These are phyloP conservation scores for Limonium bicolor DNA, from an alignment of 148 eudicot genomes.

Conservation along the genomic window DNA sequence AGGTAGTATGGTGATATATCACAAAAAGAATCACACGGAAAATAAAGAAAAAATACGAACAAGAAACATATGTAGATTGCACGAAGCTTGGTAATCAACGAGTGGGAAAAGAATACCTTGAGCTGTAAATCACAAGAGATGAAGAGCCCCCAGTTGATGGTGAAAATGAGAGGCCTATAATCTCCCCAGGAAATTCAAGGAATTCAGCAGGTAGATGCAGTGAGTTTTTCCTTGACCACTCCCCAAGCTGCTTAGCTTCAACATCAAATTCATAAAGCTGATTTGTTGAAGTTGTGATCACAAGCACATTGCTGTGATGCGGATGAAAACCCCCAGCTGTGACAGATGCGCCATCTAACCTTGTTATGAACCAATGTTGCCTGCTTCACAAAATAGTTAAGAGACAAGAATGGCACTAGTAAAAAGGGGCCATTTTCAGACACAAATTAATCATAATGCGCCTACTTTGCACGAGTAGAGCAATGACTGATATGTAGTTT, in stretches of 20 bases:
- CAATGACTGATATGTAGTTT: too few species aligned
- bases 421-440: not conserved
- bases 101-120: slow-evolving; percentile 33
- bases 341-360: slow-evolving; percentile 83
- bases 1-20: too few species aligned
- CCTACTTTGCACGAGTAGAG: too few species aligned
- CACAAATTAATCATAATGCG: not conserved
- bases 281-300: slow-evolving; percentile 79
- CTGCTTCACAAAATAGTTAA: slow-evolving; percentile 19
- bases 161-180: slow-evolving; percentile 82
- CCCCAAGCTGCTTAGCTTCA: slow-evolving; percentile 77
- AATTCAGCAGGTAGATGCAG: slow-evolving; percentile 52
- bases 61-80: not conserved
- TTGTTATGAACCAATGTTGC: slow-evolving; percentile 93
- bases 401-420: not conserved
- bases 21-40: not conserved
- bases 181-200: slow-evolving; percentile 90
- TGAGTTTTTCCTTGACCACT: slow-evolving; percentile 61
- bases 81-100: not conserved
- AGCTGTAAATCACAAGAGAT: slow-evolving; percentile 63
- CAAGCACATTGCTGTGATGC: slow-evolving; percentile 52
- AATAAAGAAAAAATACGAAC: not conserved
- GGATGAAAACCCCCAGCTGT: slow-evolving; percentile 90
- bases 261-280: slow-evolving; percentile 88
- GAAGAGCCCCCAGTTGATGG: slow-evolving; percentile 48